Evolutionary conservation across 805 yeast genomes (phyloP).

Genomic region (Saturnispora besseyi): DNA sequence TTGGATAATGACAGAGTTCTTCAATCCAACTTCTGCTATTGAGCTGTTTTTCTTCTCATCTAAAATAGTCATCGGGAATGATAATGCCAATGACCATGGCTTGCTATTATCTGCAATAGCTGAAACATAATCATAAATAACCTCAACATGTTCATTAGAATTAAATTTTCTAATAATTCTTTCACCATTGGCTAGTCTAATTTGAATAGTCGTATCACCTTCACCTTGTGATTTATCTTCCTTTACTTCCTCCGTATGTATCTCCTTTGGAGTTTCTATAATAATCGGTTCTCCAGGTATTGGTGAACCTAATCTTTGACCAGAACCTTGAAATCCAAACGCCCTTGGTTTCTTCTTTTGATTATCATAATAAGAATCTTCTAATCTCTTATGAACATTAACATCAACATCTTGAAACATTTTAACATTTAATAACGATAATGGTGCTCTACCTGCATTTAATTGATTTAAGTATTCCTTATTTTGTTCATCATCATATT

Average conservation of each 20-base stretch:
- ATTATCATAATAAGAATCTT: slow-evolving; percentile 62
- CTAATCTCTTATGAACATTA: slow-evolving; percentile 67
- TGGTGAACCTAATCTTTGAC: slow-evolving; percentile 84
- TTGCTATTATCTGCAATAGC: slow-evolving; percentile 36
- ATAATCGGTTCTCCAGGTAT: slow-evolving; percentile 56
- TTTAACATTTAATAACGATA: slow-evolving; percentile 69
- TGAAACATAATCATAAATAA: slow-evolving; percentile 61
- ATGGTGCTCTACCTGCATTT: slow-evolving; percentile 86
- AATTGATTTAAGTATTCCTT: slow-evolving; percentile 68
- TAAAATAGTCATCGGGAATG: slow-evolving; percentile 75
- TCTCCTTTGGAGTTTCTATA: slow-evolving; percentile 12
- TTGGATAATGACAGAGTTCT: slow-evolving; percentile 83
- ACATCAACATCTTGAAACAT: slow-evolving; percentile 93
- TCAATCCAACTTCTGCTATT: slow-evolving; percentile 66
- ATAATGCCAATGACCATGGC: slow-evolving; percentile 58
- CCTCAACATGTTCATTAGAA: slow-evolving; percentile 54
- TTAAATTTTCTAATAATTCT: slow-evolving; percentile 56
- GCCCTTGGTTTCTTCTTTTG: slow-evolving; percentile 33
- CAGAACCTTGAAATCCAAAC: slow-evolving; percentile 70
- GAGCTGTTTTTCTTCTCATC: slow-evolving; percentile 47
- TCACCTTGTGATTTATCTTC: slow-evolving; percentile 11
- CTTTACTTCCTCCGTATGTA: slow-evolving; percentile 15
- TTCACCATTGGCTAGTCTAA: slow-evolving; percentile 76
- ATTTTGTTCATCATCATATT: slow-evolving; percentile 92
- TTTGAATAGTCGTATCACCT: slow-evolving; percentile 68